Conservation (phyloP, 805 yeast genomes). For the Lipomyces mesembrius region DNA sequence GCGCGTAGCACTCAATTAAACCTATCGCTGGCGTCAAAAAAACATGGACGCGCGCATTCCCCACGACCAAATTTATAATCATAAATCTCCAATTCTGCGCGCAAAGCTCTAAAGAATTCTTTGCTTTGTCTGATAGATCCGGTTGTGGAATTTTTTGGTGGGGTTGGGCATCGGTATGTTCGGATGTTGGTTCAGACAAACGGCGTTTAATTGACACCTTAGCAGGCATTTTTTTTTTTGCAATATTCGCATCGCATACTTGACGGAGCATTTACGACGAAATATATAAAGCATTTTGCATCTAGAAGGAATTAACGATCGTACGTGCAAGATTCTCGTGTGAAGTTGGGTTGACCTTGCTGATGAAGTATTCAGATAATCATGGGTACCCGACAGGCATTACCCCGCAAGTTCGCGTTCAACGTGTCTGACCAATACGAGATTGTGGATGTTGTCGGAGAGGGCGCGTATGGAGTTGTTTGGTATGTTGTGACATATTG, state of each 20-base stretch:
- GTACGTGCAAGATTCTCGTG: neutral
- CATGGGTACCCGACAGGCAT: constrained; percentile 5
- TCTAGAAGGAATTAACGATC: neutral
- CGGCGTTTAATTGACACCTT: neutral
- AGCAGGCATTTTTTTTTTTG: neutral
- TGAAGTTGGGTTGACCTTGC: neutral
- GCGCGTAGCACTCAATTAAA: no score
- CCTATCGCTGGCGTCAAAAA: no score
- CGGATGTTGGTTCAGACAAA: no score
- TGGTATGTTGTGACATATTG: constrained; percentile 35
- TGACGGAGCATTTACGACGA: neutral
- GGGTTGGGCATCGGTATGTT: no score
- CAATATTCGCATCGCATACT: neutral
- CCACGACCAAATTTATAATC: no score
- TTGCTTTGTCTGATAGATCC: no score
- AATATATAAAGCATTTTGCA: neutral
- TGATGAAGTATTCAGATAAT: neutral
- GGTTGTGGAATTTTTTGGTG: no score
- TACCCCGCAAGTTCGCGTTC: constrained; percentile 58
- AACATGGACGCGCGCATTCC: no score
- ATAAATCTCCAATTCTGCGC: no score
- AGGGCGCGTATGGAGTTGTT: constrained; percentile 96
- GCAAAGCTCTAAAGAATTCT: no score
- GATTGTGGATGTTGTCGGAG: constrained; percentile 83
- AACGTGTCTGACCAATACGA: constrained; percentile 88